Base-by-base conservation (phyloP, 805 yeast species). In the Spathaspora sp. region DNA sequence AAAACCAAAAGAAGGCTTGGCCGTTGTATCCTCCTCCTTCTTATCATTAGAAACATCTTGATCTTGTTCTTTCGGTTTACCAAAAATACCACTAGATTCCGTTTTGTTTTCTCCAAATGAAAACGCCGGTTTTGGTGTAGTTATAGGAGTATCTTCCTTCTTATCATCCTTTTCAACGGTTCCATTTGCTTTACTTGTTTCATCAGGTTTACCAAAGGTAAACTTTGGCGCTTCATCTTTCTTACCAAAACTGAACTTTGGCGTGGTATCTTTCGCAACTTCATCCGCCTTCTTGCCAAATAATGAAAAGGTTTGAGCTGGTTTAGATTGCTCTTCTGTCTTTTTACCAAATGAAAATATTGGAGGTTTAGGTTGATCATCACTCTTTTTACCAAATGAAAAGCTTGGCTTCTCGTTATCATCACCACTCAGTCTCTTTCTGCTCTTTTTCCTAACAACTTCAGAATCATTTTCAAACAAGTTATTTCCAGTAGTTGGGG, bases 11-110 rank as follows among this genome's bases (percentile, higher is more conserved):
- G n/a, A n/a, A 14, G 9, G 44, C 10, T 42, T 32, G n/a, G n/a
- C n/a, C n/a, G n/a, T n/a, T 12, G 9, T 26, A 2, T 43, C 46
- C 3, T 23, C 26, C 6, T 23, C 26, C 26, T 23, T 23, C 26
- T 23, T 23, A 17, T 16, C 38, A 10, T 31, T 35, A 11, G 18
- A 16, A 9, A 38, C 4, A 35, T 6, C 17, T 39, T 9, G 16
- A 6, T 23, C 26, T n/a, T 40, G n/a, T 7, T 43, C 40, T 42
- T 26, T 46, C 6, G 20, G 45, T n/a, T 47, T 49, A 12, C 52
- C 57, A 48, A 58, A 57, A 2, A 60, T 51, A 32, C 45, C 40
- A 35, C 5, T 49, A n/a, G 55, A 47, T 14, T 40, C 17, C 11
- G 38, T 48, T 17, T 35, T 29, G n/a, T 47, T 49, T 38, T 44